Evolutionary conservation across 2,329 filamentous ascomycete genomes (phyloP).

Genomic region (Arthrobotrys iridis): DNA sequence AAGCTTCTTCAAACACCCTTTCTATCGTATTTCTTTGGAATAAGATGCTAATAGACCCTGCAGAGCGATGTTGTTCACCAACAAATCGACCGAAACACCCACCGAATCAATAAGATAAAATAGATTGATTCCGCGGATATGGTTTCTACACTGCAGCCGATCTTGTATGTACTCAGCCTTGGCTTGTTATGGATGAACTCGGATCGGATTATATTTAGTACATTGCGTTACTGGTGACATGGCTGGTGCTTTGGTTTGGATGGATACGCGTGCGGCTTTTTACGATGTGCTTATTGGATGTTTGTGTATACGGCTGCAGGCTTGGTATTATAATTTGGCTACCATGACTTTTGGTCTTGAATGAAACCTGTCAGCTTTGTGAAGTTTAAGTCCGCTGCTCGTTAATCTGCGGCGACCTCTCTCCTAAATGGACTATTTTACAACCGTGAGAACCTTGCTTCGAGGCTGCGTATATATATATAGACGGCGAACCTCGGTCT

Average conservation of each 20-base stretch:
- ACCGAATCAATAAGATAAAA: constrained; percentile 73
- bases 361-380: too few species aligned
- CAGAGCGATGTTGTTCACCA: constrained; percentile 86
- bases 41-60: constrained; percentile 14
- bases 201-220: background rate
- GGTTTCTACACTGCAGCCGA: background rate
- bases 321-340: too few species aligned
- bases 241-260: background rate
- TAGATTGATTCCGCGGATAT: constrained; percentile 57
- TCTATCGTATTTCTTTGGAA: background rate
- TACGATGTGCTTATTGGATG: background rate
- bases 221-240: background rate
- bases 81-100: constrained; percentile 80
- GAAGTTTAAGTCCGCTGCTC: too few species aligned
- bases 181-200: background rate
- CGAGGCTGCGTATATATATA: too few species aligned
- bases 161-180: constrained; percentile 15
- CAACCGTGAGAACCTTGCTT: too few species aligned
- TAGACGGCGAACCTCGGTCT: too few species aligned
- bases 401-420: too few species aligned
- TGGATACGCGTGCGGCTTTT: background rate
- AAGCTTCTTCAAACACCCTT: constrained; percentile 55
- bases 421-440: too few species aligned
- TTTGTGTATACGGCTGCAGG: background rate
- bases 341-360: too few species aligned